Base-by-base conservation (phyloP, 2,329 filamentous ascomycete genomes). In the Lachnellula cervina region DNA sequence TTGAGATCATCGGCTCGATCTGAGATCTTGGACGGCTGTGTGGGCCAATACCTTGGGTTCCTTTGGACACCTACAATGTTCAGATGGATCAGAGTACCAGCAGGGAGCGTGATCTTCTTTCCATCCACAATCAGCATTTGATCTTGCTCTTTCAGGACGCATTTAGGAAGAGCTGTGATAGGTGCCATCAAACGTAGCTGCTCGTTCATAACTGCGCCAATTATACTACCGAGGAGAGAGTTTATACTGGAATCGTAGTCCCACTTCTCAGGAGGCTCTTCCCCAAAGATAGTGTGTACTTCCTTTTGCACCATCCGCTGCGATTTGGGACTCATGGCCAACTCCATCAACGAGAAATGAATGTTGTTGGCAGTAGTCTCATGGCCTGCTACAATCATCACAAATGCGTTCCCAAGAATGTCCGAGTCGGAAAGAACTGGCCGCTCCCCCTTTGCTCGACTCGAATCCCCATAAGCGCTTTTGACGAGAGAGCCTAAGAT, bases 351-450 rank as follows among this genome's bases (percentile, higher is more conserved):
- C 2, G 83, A 78, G 68, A 89, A 91, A 71, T 92, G 86, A 40
- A 91, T 76, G 4, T 82, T 80, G 69, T 89, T 90, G 48, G 88
- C 88, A 2, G 88, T 88, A 1, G 89, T 92, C 71, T 94, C 89
- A 70, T 94, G 88, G 13, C 89, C 89, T 0, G 89, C 89, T 1
- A 92, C 76, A 58, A 82, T 77, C 71, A 84, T 82, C 63, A 86
- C 75, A 59, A 86, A 87, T 19, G 87, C 83, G 66, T 91, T 91
- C 50, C 87, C 87, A 28, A 88, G 73, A 56, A 92, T 86, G 54
- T 91, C 87, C 4, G 78, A 77, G 59, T 84, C 80, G 5, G 72
- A 76, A n/a, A 87, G 70, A 14, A 76, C 75, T 7, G 81, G 70
- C 54, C 79, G 74, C 16, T 80, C 77, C 13, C 76, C 76, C 34